A percentile compares a stretch with the other conserved stretches of the same genome.
phyloP scores from a whole-genome alignment of 2,329 filamentous ascomycete genomes.

The Aspergillus persii region DNA sequence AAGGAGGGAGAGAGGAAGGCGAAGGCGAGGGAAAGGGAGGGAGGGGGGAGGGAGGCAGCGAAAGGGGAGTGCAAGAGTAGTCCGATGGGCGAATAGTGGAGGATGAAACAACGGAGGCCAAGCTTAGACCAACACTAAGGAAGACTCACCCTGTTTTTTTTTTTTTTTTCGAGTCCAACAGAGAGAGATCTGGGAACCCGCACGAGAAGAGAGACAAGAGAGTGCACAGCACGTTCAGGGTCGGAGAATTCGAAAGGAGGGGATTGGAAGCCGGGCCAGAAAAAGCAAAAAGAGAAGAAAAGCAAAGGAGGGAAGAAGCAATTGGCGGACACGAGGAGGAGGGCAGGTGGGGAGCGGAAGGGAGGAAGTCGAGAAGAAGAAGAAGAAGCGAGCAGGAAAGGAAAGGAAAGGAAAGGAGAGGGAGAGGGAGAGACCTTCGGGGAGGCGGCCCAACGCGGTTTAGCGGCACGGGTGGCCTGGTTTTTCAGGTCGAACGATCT shows the following conservation, averaged over 20 bases:
- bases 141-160: not conserved
- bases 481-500: not conserved
- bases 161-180: not conserved
- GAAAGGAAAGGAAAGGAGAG: not conserved
- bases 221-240: constrained; percentile 8
- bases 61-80: constrained; percentile 2
- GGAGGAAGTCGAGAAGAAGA: no score
- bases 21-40: not conserved
- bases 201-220: not conserved
- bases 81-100: constrained; percentile 9
- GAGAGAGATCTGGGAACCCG: not conserved
- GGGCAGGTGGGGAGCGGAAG: not conserved
- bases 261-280: no score
- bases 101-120: constrained; percentile 20
- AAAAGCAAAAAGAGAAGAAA: not conserved
- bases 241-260: not conserved
- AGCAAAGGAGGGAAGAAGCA: not conserved
- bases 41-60: constrained; percentile 3
- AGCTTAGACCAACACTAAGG: constrained; percentile 5
- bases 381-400: not conserved
- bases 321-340: not conserved
- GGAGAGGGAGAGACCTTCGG: not conserved
- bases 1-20: not conserved
- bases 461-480: not conserved
- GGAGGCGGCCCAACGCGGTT: not conserved